Evolutionary conservation across 345 rosid genomes (phyloP).

Genomic region (Sonneratia caseolaris): DNA sequence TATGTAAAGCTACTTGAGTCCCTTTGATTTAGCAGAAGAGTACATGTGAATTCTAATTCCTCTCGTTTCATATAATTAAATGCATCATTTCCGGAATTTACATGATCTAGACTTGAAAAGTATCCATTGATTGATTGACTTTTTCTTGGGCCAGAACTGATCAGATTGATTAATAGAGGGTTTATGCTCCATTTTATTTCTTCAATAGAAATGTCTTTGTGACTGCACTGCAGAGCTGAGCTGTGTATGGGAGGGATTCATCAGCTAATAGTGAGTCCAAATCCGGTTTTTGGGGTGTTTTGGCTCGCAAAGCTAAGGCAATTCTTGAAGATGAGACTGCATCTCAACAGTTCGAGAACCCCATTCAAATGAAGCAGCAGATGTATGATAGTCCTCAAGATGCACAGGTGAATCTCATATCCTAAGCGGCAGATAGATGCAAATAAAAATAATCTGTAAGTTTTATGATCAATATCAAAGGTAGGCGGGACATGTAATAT

Average conservation of each 20-base stretch:
- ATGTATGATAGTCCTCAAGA: slow-evolving; percentile 26
- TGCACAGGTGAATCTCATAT: slow-evolving; percentile 30
- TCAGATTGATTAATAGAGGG: neutral
- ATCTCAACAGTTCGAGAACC: slow-evolving; percentile 19
- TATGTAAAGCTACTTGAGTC: neutral
- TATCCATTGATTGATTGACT: too few relatives aligned
- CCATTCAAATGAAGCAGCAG: slow-evolving; percentile 24
- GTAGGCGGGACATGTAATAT: neutral
- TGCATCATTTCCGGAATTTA: neutral
- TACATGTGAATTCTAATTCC: neutral
- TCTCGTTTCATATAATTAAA: neutral
- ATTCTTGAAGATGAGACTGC: slow-evolving; percentile 65
- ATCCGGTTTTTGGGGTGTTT: slow-evolving; percentile 68
- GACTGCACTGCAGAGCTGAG: slow-evolving; percentile 35
- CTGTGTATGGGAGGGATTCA: slow-evolving; percentile 42
- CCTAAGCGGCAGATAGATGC: neutral
- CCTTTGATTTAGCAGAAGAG: neutral
- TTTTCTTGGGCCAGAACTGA: neutral
- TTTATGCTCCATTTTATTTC: neutral
- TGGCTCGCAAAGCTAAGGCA: slow-evolving; percentile 81
- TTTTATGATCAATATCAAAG: neutral
- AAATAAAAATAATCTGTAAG: neutral
- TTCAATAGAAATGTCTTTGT: neutral
- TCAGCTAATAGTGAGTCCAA: slow-evolving; percentile 26
- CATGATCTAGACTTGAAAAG: slow-evolving; percentile 16